phyloP scores from a whole-genome alignment of 192 early-diverging fungal genomes.

The Backusella liffmaniae region DNA sequence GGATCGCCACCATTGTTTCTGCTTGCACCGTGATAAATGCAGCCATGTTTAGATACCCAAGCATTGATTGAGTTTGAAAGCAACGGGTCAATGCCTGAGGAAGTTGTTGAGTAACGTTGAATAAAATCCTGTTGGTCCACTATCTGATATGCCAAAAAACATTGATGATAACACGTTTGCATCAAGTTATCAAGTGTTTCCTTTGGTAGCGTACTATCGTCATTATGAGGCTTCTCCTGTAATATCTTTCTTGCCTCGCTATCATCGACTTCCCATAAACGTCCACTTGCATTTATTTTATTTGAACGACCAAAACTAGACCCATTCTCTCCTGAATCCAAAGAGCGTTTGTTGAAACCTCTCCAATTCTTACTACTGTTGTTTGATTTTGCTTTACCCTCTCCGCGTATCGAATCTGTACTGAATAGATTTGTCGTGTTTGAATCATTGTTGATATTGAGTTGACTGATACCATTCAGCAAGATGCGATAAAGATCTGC shows the following conservation, averaged over 20 bases:
- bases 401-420: slow-evolving; percentile 27
- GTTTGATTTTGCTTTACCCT: neutral
- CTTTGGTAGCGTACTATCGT: slow-evolving; percentile 24
- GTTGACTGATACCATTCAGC: slow-evolving; percentile 41
- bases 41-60: slow-evolving; percentile 42
- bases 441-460: slow-evolving; percentile 43
- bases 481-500: slow-evolving; percentile 41
- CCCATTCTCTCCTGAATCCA: neutral
- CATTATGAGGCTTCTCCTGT: slow-evolving; percentile 27
- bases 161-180: slow-evolving; percentile 33
- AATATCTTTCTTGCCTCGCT: slow-evolving; percentile 35
- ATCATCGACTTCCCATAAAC: slow-evolving; percentile 42
- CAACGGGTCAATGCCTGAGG: slow-evolving; percentile 27
- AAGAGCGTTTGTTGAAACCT: neutral
- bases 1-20: neutral
- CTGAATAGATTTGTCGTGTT: slow-evolving; percentile 36
- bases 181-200: slow-evolving; percentile 34
- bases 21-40: slow-evolving; percentile 33
- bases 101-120: slow-evolving; percentile 16
- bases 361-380: neutral
- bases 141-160: slow-evolving; percentile 41
- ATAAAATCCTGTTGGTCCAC: slow-evolving; percentile 33
- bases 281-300: slow-evolving; percentile 14
- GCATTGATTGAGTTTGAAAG: slow-evolving; percentile 42
- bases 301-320: neutral